phyloP scores from a whole-genome alignment of 495 filamentous ascomycete species.

The Hypoxylon fragiforme region DNA sequence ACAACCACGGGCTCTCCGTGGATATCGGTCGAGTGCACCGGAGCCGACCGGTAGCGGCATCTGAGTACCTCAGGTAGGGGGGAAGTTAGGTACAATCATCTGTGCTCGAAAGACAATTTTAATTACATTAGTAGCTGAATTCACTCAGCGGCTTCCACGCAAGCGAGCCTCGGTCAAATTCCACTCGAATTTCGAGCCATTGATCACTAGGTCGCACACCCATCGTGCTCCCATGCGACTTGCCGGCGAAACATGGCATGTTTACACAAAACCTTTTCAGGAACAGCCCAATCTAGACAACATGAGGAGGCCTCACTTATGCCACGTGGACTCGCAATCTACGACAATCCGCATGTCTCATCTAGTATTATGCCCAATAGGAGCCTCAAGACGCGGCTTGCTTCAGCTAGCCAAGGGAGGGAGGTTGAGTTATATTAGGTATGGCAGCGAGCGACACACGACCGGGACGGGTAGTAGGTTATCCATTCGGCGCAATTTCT shows the following conservation, averaged over 20 bases:
- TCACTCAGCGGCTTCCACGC: slow-evolving; percentile 2
- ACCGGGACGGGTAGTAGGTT: too few species aligned
- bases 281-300: slow-evolving; percentile 28
- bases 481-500: slow-evolving; percentile 19
- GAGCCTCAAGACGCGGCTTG: slow-evolving; percentile 4
- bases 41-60: slow-evolving; percentile 13
- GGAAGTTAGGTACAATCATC: too few species aligned
- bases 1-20: slow-evolving; percentile 13
- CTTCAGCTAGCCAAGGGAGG: slow-evolving; percentile 30
- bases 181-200: slow-evolving; percentile 17
- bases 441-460: slow-evolving; percentile 8
- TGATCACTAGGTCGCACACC: slow-evolving; percentile 15
- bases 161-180: slow-evolving; percentile 11
- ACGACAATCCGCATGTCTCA: slow-evolving; percentile 34
- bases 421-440: slow-evolving; percentile 14
- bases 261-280: slow-evolving; percentile 7
- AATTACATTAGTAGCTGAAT: too few species aligned
- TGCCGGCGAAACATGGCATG: slow-evolving; percentile 17
- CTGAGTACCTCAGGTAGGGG: too few species aligned
- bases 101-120: background rate
- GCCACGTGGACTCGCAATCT: slow-evolving; percentile 31
- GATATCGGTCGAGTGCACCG: slow-evolving; percentile 9
- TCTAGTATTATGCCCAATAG: slow-evolving; percentile 23
- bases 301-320: slow-evolving; percentile 19
- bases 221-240: slow-evolving; percentile 25